phyloP scores from a whole-genome alignment of 257 asterid genomes.

The Solanum microdontum region DNA sequence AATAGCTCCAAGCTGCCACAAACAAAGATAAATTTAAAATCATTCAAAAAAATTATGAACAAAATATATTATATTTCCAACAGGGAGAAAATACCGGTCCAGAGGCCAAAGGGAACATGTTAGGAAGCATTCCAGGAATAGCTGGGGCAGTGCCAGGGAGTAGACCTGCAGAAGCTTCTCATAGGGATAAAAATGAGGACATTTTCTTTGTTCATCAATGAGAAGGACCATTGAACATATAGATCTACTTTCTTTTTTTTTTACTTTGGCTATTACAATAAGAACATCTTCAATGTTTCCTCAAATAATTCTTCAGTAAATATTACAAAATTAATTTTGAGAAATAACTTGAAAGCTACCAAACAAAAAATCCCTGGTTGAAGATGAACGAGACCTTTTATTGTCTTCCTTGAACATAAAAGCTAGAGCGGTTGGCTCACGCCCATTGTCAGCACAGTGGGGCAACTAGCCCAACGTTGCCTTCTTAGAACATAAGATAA shows the following conservation, averaged over 20 bases:
- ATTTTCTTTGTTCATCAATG: neutral
- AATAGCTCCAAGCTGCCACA: conserved; percentile 60
- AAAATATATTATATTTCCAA: neutral
- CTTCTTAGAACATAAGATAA: conserved; percentile 86
- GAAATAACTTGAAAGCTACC: conserved; percentile 39
- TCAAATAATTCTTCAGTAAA: neutral
- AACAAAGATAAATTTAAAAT: neutral
- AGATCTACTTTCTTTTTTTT: neutral
- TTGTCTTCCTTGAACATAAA: conserved; percentile 86
- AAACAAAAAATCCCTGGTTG: conserved; percentile 85
- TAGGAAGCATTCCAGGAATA: conserved; percentile 76
- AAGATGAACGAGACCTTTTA: conserved; percentile 96
- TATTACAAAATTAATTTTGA: neutral
- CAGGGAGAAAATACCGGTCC: conserved; percentile 52
- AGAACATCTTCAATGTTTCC: neutral
- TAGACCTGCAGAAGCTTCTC: conserved; percentile 58
- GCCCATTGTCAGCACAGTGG: conserved; percentile 99
- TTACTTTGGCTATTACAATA: neutral
- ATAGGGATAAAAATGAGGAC: conserved; percentile 4
- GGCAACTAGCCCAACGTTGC: conserved; percentile 99
- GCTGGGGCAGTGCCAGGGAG: conserved; percentile 52
- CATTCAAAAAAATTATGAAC: neutral
- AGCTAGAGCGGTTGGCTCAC: conserved; percentile 99
- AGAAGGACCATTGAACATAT: neutral
- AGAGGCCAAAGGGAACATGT: conserved; percentile 58